Evolutionary conservation across 2,329 filamentous ascomycete species (phyloP), one percentile per base, ranked within the genome.

Genomic region (Cercospora janseana): DNA sequence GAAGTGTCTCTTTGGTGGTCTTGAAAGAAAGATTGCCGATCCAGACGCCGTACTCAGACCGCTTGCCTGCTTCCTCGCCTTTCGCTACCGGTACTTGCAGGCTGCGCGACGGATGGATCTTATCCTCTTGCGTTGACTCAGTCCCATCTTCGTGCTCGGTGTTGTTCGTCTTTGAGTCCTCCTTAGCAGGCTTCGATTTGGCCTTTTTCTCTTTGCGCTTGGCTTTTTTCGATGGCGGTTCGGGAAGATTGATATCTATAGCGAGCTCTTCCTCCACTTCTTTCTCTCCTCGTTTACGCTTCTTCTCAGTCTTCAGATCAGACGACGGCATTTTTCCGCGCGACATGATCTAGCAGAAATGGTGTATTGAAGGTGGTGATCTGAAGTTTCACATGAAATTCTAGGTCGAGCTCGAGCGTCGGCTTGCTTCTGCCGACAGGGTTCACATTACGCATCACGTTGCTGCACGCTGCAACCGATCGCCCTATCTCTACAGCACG

Each of bases 11-110:
- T 52, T 86, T 83, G 35, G 86, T 93, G 31, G 86, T 76, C 38
- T 80, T 82, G 76, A 92, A 98, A n/a, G 87, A 82, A 56, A 98
- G 73, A 70, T 98, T 98, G 62, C 94, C 93, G 61, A 98, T 88
- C 93, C 93, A 98, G 59, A 98, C 82, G 55, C 90, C 88, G 69
- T 89, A 83, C 13, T 87, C 83, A 7, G 89, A 93, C 52, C 88
- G 85, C 60, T 76, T 72, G 47, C 56, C 38, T 23, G 56, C 38
- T 38, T 57, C 51, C 40, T 52, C 44, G 4, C 48, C 51, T 7
- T 52, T 52, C 8, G 55, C 56, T 13, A 35, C 47, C 4, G 41
- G 46, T 28, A 46, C 44, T 31, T 46, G 38, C 13, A 49, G 41
- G 21, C 41, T 49, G 24, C 50, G 50, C 7, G 45, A 41, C 6